Conservation (phyloP, 2,329 filamentous ascomycete genomes). For the Fusarium newnesense region DNA sequence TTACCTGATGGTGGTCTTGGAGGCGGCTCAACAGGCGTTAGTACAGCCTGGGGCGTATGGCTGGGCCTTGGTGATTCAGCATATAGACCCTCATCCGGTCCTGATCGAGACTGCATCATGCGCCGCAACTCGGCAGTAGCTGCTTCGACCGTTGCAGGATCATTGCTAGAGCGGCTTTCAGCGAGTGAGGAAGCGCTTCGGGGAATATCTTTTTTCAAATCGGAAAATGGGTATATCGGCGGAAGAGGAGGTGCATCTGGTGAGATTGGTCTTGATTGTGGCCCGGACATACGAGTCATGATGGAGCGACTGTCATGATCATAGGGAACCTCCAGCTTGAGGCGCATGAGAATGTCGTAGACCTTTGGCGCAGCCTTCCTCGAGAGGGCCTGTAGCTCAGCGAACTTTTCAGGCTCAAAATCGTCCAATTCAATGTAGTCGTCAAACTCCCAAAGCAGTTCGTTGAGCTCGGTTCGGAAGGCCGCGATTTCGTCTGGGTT, state of each 20-base stretch:
- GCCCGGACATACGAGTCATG: conserved; percentile 41
- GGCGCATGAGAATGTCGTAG: conserved; percentile 61
- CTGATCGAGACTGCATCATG: conserved; percentile 44
- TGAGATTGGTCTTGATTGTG: conserved; percentile 45
- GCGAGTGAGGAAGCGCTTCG: conserved; percentile 17
- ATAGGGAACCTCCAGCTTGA: conserved; percentile 59
- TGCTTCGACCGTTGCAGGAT: conserved; percentile 42
- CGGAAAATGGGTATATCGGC: conserved; percentile 32
- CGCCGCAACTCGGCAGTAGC: conserved; percentile 45
- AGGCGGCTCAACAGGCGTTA: conserved; percentile 39
- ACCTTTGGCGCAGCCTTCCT: conserved; percentile 61
- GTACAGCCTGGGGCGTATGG: conserved; percentile 15
- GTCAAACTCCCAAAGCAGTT: conserved; percentile 67
- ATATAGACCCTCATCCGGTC: conserved; percentile 42
- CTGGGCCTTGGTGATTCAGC: conserved; percentile 15
- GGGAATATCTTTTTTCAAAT: conserved; percentile 20
- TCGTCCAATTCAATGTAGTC: conserved; percentile 61
- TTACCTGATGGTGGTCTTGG: conserved; percentile 54
- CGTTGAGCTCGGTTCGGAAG: conserved; percentile 59
- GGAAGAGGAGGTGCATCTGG: conserved; percentile 42
- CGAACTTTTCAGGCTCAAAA: conserved; percentile 63
- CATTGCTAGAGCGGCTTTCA: conserved; percentile 23
- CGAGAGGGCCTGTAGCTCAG: conserved; percentile 59
- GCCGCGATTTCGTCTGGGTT: conserved; percentile 58
- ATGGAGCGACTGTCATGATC: conserved; percentile 44